phyloP scores from a whole-genome alignment of 2,329 filamentous ascomycete species.

The Aureobasidium namibiae region DNA sequence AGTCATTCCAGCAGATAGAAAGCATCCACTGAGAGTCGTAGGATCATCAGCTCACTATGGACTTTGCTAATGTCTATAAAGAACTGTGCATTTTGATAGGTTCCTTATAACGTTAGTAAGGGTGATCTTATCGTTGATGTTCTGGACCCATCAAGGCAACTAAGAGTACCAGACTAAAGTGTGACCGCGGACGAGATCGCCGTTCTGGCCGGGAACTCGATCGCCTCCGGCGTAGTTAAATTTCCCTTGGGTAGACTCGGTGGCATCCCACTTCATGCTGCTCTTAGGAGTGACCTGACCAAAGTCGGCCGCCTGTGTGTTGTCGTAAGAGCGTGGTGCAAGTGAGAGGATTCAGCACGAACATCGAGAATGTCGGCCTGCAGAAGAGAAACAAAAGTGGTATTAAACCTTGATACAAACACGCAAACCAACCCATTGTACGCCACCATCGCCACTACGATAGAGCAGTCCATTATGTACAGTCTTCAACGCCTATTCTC shows the following conservation, averaged over 20 bases:
- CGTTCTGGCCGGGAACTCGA: conserved; percentile 48
- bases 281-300: conserved; percentile 61
- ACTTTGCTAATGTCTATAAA: too few species aligned
- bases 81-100: too few species aligned
- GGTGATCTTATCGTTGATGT: conserved; percentile 43
- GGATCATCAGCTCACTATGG: too few species aligned
- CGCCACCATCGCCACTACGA: neutral
- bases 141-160: conserved; percentile 48
- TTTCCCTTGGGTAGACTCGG: conserved; percentile 37
- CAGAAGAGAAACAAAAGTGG: neutral
- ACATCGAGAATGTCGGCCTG: too few species aligned
- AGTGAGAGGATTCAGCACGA: too few species aligned
- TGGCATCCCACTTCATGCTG: conserved; percentile 61
- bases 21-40: too few species aligned
- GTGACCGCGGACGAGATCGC: conserved; percentile 55
- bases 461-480: neutral
- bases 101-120: conserved; percentile 50
- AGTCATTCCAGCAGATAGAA: too few species aligned
- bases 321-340: too few species aligned
- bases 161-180: conserved; percentile 56
- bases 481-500: neutral
- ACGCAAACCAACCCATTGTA: neutral
- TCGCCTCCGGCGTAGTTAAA: conserved; percentile 55
- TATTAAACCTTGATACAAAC: neutral
- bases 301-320: conserved; percentile 52